Evolutionary conservation across 2,329 filamentous ascomycete species (phyloP), one percentile per base, ranked within the genome.

Genomic region (Cercospora sesami): DNA sequence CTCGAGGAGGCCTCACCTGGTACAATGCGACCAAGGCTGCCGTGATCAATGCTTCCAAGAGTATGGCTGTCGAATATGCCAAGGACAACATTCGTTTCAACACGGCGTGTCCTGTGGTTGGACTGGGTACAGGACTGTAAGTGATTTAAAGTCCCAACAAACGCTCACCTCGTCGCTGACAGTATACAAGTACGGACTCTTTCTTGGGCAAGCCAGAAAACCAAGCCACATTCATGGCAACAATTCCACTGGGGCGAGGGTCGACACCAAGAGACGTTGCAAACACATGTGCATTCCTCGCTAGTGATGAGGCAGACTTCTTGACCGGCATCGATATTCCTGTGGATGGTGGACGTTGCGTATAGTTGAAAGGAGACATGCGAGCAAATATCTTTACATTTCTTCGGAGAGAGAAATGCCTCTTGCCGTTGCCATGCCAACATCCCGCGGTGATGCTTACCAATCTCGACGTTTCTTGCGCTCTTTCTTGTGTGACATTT

Each of bases 41-140:
- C 0, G 85, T 90, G 28, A 78, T 75, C 71, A 77, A 86, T 80
- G 87, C 86, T 9, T 89, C 87, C 2, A 89, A 88, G 79, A 86
- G 86, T 10, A 83, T 94, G 71, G 91, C 90, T 0, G 88, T 90
- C 1, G 91, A 93, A 77, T 93, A 90, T 73, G 91, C 88, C 0
- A 85, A 87, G 0, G 85, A 91, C 64, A 85, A 91, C 72, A 91
- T 94, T 71, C 86, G 90, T 0, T 89, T 93, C 74, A 92, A 92
- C 70, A 85, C 86, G 1, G 87, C 93, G 14, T 91, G 88, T 58
- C 70, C 75, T n/a, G 75, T 78, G 3, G 75, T 78, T 26, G 76
- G 73, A 2, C 60, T 78, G 6, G 73, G 74, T 1, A 78, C 76
- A 59, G 76, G 76, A 53, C 61, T 78, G 75, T 77, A 53, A 77